These are phyloP conservation scores for Pseudocercospora fijiensis DNA, from an alignment of 2,329 filamentous ascomycete genomes.

Conservation along the genomic window DNA sequence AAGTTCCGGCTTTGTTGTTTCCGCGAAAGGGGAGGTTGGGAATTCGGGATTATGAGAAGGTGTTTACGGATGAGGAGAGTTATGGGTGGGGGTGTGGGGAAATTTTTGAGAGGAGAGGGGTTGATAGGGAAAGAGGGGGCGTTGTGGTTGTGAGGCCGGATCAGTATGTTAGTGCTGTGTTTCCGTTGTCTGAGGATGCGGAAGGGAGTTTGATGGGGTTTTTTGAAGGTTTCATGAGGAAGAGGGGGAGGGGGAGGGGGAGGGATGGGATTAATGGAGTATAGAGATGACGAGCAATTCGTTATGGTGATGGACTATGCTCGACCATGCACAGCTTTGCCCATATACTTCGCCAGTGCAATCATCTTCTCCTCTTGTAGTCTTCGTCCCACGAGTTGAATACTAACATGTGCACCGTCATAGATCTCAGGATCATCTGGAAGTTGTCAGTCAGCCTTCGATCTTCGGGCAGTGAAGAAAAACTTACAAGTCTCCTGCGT, in stretches of 20 bases:
- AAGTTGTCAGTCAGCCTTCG: conserved; percentile 23
- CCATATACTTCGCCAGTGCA: conserved; percentile 38
- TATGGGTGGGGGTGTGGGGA: conserved; percentile 37
- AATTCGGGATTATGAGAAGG: conserved; percentile 43
- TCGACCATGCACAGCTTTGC: conserved; percentile 25
- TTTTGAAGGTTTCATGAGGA: conserved; percentile 35
- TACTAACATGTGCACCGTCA: conserved; percentile 40
- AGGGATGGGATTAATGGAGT: not conserved
- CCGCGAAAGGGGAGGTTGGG: conserved; percentile 43
- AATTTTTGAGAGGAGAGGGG: conserved; percentile 58
- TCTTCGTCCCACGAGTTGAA: conserved; percentile 39
- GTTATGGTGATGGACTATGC: not conserved
- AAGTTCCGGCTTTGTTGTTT: conserved; percentile 47
- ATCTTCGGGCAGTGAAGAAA: not conserved
- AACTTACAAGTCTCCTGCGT: conserved; percentile 46
- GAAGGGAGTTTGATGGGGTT: conserved; percentile 29
- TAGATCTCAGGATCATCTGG: conserved; percentile 41
- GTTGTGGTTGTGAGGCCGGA: conserved; percentile 64
- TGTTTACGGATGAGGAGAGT: conserved; percentile 49
- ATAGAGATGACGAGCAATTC: not conserved
- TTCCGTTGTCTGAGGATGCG: conserved; percentile 31
- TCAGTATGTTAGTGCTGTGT: conserved; percentile 57
- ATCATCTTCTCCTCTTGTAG: conserved; percentile 43
- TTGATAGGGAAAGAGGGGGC: conserved; percentile 57
- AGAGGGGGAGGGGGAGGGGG: not conserved